Conservation (phyloP, 257 asterid genomes). For the Galeopsis tetrahit region DNA sequence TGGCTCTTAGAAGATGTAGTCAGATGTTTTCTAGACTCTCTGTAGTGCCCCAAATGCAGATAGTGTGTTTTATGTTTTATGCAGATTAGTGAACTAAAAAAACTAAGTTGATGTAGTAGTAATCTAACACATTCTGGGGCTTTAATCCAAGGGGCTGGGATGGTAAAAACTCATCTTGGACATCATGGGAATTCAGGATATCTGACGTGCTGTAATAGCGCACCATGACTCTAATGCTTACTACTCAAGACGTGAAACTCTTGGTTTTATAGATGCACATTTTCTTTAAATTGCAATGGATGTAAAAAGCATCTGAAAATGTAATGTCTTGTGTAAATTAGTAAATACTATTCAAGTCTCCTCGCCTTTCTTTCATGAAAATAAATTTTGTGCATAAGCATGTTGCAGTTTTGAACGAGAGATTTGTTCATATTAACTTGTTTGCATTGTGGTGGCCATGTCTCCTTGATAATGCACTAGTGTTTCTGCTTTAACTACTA, state of each 20-base stretch:
- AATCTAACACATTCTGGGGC: neutral
- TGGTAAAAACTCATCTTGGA: neutral
- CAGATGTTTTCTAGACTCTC: neutral
- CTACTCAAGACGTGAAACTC: conserved; percentile 19
- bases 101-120: neutral
- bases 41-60: conserved; percentile 17
- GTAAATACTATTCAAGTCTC: neutral
- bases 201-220: conserved; percentile 18
- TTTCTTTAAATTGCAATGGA: neutral
- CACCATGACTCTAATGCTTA: conserved; percentile 12
- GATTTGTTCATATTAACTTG: neutral
- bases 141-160: neutral
- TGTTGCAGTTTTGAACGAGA: neutral
- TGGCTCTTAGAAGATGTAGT: conserved; percentile 17
- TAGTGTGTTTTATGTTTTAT: neutral
- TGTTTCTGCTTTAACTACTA: neutral
- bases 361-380: neutral
- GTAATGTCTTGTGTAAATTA: neutral
- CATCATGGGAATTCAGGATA: conserved; percentile 1
- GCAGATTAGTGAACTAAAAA: neutral
- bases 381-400: neutral
- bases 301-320: conserved; percentile 12
- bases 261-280: neutral
- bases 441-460: neutral
- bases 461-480: neutral